Evolutionary conservation across 2,329 filamentous ascomycete species (phyloP).

Genomic region (Exophiala xenobiotica): DNA sequence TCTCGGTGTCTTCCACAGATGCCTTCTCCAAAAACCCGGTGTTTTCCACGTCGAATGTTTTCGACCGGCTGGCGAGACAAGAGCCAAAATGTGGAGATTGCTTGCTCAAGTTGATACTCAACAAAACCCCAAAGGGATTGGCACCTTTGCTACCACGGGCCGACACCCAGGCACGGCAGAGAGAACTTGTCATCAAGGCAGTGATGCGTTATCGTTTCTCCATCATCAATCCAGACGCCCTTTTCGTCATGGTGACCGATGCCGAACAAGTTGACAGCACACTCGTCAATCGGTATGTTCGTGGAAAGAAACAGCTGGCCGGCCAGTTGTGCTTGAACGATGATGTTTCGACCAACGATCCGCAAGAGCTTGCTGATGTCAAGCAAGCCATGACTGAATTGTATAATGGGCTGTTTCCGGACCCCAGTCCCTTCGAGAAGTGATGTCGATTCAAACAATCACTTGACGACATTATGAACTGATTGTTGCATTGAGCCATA

Average conservation of each 20-base stretch:
- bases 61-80: conserved; percentile 18
- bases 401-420: conserved; percentile 19
- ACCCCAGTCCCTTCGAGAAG: conserved; percentile 6
- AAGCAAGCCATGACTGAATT: conserved; percentile 23
- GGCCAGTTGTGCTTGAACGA: conserved; percentile 27
- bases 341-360: conserved; percentile 21
- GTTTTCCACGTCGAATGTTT: conserved; percentile 17
- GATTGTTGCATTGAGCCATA: neutral
- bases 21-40: conserved; percentile 15
- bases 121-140: conserved; percentile 16
- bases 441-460: neutral
- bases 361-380: conserved; percentile 16
- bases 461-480: conserved; percentile 5
- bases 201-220: conserved; percentile 23
- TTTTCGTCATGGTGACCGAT: conserved; percentile 27
- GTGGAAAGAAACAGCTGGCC: conserved; percentile 16
- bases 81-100: conserved; percentile 25
- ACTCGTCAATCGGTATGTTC: conserved; percentile 15
- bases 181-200: conserved; percentile 23
- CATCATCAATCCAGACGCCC: conserved; percentile 18
- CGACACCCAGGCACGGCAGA: conserved; percentile 11
- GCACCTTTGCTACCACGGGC: conserved; percentile 17
- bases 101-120: conserved; percentile 20
- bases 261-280: conserved; percentile 23
- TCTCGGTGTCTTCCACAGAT: conserved; percentile 17